Conservation (phyloP, 768 basidiomycete species). For the Termitomyces titanicus region DNA sequence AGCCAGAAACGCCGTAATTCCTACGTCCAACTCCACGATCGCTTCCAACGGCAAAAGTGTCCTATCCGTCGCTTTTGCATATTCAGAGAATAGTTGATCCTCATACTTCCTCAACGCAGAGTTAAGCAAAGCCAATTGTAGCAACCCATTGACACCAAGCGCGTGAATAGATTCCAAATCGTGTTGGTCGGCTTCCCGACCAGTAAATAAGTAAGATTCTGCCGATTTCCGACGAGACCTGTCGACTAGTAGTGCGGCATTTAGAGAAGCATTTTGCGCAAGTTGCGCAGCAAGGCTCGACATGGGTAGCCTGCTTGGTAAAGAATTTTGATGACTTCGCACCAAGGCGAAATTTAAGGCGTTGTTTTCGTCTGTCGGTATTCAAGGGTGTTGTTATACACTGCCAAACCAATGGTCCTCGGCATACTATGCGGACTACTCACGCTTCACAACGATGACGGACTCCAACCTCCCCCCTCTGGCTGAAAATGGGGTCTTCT, state of each 20-base stretch:
- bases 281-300: conserved; percentile 83
- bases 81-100: conserved; percentile 74
- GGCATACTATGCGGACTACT: neutral
- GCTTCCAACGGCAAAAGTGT: conserved; percentile 67
- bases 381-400: neutral
- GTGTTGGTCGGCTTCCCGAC: conserved; percentile 76
- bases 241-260: conserved; percentile 67
- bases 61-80: conserved; percentile 71
- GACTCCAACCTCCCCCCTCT: conserved; percentile 33
- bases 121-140: conserved; percentile 64
- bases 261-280: conserved; percentile 73
- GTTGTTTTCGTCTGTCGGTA: conserved; percentile 1
- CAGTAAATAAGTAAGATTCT: conserved; percentile 87
- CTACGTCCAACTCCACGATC: conserved; percentile 57
- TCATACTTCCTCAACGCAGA: conserved; percentile 59
- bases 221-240: conserved; percentile 56
- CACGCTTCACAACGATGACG: neutral
- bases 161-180: conserved; percentile 87
- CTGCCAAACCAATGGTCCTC: neutral
- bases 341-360: conserved; percentile 7
- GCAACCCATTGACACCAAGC: conserved; percentile 73
- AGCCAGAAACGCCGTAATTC: conserved; percentile 59
- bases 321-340: neutral
- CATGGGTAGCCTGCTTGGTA: conserved; percentile 29
- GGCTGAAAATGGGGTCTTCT: conserved; percentile 41